Base-by-base conservation (phyloP, 805 yeast genomes). In the Teunomyces funiuensis region DNA sequence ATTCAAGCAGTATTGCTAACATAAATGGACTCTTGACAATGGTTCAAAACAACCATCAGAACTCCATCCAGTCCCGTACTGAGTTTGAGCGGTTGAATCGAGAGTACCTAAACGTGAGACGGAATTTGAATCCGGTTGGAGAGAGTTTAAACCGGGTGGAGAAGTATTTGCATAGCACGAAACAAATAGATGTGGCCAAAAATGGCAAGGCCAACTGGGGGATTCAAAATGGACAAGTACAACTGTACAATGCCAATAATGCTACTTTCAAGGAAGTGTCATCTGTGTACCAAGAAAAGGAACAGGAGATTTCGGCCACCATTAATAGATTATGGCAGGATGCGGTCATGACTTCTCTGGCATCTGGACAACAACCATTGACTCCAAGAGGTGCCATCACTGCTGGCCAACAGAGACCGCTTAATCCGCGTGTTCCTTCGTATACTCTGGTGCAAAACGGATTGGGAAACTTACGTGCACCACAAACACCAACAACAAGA, bases 71-170 rank as follows among this genome's bases (percentile, higher is more conserved):
- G 46, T 73, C 79, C 6, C 73, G 87, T 49, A 75, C 88, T n/a
- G 93, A 85, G 55, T 85, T 80, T 54, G 96, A 88, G 58, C 72
- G 87, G 46, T 73, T 85, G 23, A 79, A 89, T 10, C 71, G 90
- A 46, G 95, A 87, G 54, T 85, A 81, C 49, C 66, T 81, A 31
- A 83, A 77, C 49, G 82, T 85, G 0, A 66, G 89, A 54, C 70
- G 93, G 45, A 78, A 82, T 59, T 65, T 68, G 28, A 87, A 87
- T 49, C 95, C 96, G 1, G 64, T 85, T 2, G 74, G 77, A 4
- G 85, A 80, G 36, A 76, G 88, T 2, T 59, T 87, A 22, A 69
- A 73, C 33, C 65, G 93, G 45, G 53, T 77, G 4, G 70, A 69
- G 33, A 52, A 52, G 29, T 50, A 42, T 38, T 30, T 46, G 40